Conservation (phyloP, 2,329 filamentous ascomycete species). For the Ceratocystis cubensis region DNA sequence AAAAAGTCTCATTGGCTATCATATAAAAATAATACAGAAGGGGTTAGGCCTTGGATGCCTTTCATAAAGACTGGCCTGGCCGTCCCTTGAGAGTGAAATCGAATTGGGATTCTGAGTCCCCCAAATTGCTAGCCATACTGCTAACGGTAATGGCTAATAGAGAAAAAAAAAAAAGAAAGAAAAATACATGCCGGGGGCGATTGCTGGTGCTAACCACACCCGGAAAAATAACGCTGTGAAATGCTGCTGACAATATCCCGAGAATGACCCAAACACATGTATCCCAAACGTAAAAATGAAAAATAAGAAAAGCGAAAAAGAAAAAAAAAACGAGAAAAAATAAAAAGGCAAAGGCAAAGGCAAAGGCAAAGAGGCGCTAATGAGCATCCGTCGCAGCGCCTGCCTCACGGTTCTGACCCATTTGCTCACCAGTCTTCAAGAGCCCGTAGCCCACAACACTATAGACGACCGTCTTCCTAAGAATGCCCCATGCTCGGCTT, state of each 20-base stretch:
- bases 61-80: neutral
- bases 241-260: neutral
- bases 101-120: conserved; percentile 9
- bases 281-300: conserved; percentile 5
- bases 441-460: conserved; percentile 7
- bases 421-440: conserved; percentile 10
- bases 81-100: neutral
- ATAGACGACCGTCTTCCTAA: conserved; percentile 22
- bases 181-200: conserved; percentile 6
- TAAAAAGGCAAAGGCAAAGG: neutral
- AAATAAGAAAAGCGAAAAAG: conserved; percentile 5
- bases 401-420: neutral
- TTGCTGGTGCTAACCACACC: neutral
- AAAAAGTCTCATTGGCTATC: conserved; percentile 1
- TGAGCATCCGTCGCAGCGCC: conserved; percentile 26
- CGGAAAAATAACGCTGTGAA: conserved; percentile 5
- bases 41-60: neutral
- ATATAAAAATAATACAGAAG: conserved; percentile 13
- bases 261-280: conserved; percentile 12
- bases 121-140: neutral
- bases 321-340: conserved; percentile 1
- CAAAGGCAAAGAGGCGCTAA: conserved; percentile 29
- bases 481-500: neutral
- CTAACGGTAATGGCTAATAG: neutral
- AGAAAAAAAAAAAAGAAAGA: conserved; percentile 12